These are phyloP conservation scores for Trametes villosa DNA, from an alignment of 768 basidiomycete genomes.

Conservation along the genomic window DNA sequence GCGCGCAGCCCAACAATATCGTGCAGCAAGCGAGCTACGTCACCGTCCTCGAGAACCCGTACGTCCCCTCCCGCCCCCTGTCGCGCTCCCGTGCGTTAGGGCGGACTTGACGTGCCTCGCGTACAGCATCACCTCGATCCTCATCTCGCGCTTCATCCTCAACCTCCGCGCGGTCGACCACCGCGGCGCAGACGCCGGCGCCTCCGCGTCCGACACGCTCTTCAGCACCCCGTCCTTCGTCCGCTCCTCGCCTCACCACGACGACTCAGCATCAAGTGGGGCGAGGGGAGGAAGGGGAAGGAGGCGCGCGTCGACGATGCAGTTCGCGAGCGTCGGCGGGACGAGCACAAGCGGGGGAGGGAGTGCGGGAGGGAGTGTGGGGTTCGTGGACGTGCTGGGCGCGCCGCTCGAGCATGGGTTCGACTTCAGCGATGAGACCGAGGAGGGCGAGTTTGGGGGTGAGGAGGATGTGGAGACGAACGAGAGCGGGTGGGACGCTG, in stretches of 20 bases:
- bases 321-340: background rate
- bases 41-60: slow-evolving; percentile 15
- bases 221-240: slow-evolving; percentile 8
- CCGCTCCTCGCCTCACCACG: background rate
- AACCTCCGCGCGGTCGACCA: slow-evolving; percentile 18
- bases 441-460: background rate
- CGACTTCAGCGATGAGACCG: background rate
- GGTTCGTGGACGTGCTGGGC: background rate
- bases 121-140: slow-evolving; percentile 11
- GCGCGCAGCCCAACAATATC: slow-evolving; percentile 8
- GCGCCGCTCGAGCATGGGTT: background rate
- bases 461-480: background rate
- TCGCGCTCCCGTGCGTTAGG: background rate
- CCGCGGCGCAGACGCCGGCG: background rate
- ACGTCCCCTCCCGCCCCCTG: background rate
- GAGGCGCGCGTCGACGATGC: background rate
- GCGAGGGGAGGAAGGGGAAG: too few species aligned
- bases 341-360: background rate
- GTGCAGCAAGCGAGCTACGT: slow-evolving; percentile 17
- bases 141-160: slow-evolving; percentile 19
- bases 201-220: background rate
- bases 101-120: background rate
- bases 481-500: too few species aligned
- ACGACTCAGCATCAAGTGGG: background rate
- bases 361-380: background rate